A percentile compares a stretch with the other conserved stretches of the same genome.
Evolutionary conservation across 78 protist genomes (phyloP).

Genomic region (Protostelium mycophagum): DNA sequence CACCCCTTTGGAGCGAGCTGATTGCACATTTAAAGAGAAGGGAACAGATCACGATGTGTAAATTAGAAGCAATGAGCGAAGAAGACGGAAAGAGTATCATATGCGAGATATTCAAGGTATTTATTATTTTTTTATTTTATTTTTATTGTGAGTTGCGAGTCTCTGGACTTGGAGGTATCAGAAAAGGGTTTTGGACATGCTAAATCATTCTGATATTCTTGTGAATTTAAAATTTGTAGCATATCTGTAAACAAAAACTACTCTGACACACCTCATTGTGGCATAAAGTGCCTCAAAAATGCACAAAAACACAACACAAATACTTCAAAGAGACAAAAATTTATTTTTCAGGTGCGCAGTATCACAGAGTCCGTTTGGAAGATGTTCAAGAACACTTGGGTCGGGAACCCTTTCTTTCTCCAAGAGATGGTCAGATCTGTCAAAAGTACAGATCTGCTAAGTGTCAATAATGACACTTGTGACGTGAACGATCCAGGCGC

Average conservation of each 20-base stretch:
- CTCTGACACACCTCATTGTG: too few species aligned
- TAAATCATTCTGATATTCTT: too few species aligned
- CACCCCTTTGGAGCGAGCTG: background rate
- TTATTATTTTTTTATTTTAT: too few species aligned
- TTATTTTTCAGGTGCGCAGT: background rate
- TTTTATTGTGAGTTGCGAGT: too few species aligned
- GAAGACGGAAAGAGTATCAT: background rate
- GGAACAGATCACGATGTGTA: background rate
- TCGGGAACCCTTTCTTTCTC: background rate
- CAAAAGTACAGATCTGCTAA: background rate
- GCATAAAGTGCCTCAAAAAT: background rate
- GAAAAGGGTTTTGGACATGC: too few species aligned
- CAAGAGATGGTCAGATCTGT: background rate
- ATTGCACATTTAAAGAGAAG: background rate
- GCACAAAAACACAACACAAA: background rate
- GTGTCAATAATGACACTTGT: background rate
- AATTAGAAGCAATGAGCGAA: background rate
- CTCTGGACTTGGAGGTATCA: too few species aligned
- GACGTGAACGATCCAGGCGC: background rate
- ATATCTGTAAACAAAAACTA: too few species aligned
- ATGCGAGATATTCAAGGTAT: background rate
- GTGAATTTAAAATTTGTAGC: too few species aligned
- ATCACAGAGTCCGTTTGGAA: background rate
- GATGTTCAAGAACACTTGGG: background rate
- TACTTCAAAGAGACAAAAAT: too few species aligned